These are phyloP conservation scores for Suillus ampliporus DNA, from an alignment of 768 basidiomycete genomes.

Conservation along the genomic window DNA sequence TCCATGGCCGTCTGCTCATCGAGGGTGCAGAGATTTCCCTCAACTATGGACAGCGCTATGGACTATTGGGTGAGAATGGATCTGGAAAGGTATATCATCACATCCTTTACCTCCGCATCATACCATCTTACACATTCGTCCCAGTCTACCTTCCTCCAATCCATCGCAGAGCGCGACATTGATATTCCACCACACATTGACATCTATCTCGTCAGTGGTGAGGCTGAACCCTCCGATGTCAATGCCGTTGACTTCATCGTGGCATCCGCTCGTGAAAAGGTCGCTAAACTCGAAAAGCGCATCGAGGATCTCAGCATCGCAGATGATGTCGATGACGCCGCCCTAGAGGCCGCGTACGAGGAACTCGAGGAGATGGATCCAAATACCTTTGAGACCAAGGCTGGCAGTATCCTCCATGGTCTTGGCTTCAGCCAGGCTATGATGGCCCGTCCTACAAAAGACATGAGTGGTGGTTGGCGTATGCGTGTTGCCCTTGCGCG, in stretches of 20 bases:
- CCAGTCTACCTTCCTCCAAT: conserved; percentile 95
- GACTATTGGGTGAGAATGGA: conserved; percentile 95
- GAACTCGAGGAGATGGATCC: conserved; percentile 98
- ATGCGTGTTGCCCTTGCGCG: conserved; percentile 98
- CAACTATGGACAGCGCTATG: conserved; percentile 93
- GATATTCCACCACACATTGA: conserved; percentile 95
- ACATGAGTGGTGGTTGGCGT: conserved; percentile 99
- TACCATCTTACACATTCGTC: conserved; percentile 13
- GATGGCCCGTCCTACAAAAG: conserved; percentile 97
- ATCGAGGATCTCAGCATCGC: conserved; percentile 94
- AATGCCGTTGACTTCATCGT: conserved; percentile 99
- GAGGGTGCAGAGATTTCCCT: conserved; percentile 71
- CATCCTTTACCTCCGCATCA: conserved; percentile 9
- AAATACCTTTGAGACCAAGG: conserved; percentile 93
- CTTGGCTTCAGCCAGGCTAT: conserved; percentile 88
- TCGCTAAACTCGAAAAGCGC: conserved; percentile 88
- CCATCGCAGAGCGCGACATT: conserved; percentile 94
- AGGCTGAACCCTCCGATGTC: conserved; percentile 93
- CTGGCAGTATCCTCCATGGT: conserved; percentile 95
- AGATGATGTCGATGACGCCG: conserved; percentile 86
- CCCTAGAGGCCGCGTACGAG: conserved; percentile 90
- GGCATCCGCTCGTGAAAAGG: conserved; percentile 89
- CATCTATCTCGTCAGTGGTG: conserved; percentile 95
- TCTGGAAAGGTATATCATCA: conserved; percentile 84
- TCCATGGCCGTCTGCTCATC: conserved; percentile 90